Percentiles rank a stretch among this genome's conserved stretches.
These are phyloP conservation scores for Mortierella sp. DNA, from an alignment of 371 early-diverging fungal species.

Conservation along the genomic window DNA sequence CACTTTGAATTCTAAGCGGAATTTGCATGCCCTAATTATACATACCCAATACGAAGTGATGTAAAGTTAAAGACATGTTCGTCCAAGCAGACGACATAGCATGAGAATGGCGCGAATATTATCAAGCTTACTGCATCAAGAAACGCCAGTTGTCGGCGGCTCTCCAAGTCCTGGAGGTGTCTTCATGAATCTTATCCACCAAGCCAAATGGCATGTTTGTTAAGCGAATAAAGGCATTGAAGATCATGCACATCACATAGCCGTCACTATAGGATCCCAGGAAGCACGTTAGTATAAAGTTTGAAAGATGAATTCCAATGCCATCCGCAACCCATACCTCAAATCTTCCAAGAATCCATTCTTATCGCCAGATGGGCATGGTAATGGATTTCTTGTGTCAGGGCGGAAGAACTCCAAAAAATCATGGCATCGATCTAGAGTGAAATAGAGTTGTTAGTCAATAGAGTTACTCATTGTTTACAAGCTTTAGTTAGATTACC, in stretches of 20 bases:
- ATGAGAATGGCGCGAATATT: background rate
- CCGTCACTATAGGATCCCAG: slow-evolving; percentile 74
- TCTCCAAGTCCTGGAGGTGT: slow-evolving; percentile 72
- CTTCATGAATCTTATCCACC: slow-evolving; percentile 69
- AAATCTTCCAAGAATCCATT: slow-evolving; percentile 31
- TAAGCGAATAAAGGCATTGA: slow-evolving; percentile 67
- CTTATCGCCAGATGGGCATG: slow-evolving; percentile 29
- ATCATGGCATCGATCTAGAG: slow-evolving; percentile 44
- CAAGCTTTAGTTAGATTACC: no score
- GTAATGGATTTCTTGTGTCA: slow-evolving; percentile 24
- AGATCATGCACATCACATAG: slow-evolving; percentile 66
- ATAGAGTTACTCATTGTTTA: background rate
- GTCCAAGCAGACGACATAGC: slow-evolving; percentile 4
- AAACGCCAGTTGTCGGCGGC: slow-evolving; percentile 74
- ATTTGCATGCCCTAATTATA: slow-evolving; percentile 68
- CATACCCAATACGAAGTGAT: background rate
- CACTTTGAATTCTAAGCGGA: slow-evolving; percentile 68
- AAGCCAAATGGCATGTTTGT: slow-evolving; percentile 73
- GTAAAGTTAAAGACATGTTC: background rate
- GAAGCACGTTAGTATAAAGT: no score
- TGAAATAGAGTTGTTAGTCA: background rate
- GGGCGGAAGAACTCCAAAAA: slow-evolving; percentile 51
- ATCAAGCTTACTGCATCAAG: slow-evolving; percentile 67
- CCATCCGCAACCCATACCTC: no score
- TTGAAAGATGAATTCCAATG: no score